Base-by-base conservation (phyloP, 306 rosid species). In the Sesbania bispinosa region DNA sequence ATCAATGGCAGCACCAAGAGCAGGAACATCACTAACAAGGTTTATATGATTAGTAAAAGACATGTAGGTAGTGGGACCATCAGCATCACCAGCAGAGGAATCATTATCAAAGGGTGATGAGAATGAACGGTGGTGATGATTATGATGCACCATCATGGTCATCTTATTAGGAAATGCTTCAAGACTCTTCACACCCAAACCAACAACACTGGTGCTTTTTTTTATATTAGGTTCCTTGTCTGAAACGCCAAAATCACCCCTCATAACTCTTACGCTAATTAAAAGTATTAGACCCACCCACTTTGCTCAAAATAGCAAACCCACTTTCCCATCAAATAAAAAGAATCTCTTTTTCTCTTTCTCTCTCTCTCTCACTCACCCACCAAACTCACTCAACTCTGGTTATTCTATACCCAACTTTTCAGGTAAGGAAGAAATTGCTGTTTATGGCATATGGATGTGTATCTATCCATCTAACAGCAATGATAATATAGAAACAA, bases 21-120 rank as follows among this genome's bases (percentile, higher is more conserved):
- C 41, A 69, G 55, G 30, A 10, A 24, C 58, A 30, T 16, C 53
- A 32, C 15, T 63, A 63, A 35, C 77, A 69, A 41, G 51, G 85
- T 70, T 78, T 73, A 63, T 66, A 74, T 66, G 24, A 63, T 72
- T 54, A 67, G 64, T 58, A 70, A 60, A 72, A 71, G 75, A 30
- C n/a, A n/a, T n/a, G n/a, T n/a, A n/a, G 45, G 54, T 15, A 3
- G 86, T 88, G 89, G 96, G 92, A 47, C 92, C 96, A 84, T 75
- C 70, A 7, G 74, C 86, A 77, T 54, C 84, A 57, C 62, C 76
- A 47, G 24, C 70, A 77, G 8, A 43, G 45, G 67, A n/a, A n/a
- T n/a, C n/a, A n/a, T n/a, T n/a, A n/a, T n/a, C n/a, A n/a, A n/a
- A 62, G 10, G 83, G 69, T 8, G 83, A 52, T 3, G 80, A 77